Conservation (phyloP, 2,329 filamentous ascomycete genomes). For the Neonectria ditissima region DNA sequence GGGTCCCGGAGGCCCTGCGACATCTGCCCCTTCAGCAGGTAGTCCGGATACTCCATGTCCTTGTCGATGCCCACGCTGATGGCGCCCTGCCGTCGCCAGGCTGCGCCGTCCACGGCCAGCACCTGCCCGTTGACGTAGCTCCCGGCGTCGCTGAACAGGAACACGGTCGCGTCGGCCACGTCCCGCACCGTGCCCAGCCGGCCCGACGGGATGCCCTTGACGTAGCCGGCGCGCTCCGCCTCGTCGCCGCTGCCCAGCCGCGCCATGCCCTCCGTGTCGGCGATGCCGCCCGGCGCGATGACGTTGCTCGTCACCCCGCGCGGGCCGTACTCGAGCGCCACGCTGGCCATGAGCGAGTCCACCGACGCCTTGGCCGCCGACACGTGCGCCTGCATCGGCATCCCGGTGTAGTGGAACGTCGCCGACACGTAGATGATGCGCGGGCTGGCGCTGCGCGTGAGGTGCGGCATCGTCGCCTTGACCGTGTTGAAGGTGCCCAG, state of each 20-base stretch:
- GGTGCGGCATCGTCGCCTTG: slow-evolving; percentile 88
- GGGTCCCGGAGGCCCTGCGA: slow-evolving; percentile 50
- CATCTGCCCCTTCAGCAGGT: slow-evolving; percentile 51
- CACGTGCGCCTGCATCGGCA: slow-evolving; percentile 90
- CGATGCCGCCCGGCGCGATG: slow-evolving; percentile 88
- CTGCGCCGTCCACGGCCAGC: slow-evolving; percentile 77
- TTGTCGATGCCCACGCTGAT: slow-evolving; percentile 60
- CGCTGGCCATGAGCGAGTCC: slow-evolving; percentile 82
- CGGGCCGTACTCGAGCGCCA: slow-evolving; percentile 91
- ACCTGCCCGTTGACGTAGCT: slow-evolving; percentile 88
- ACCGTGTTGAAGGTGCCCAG: slow-evolving; percentile 94
- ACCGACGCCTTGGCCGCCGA: slow-evolving; percentile 91
- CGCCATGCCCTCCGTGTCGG: slow-evolving; percentile 83
- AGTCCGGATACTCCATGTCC: slow-evolving; percentile 66
- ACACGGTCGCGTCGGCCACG: slow-evolving; percentile 93
- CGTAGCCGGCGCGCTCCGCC: slow-evolving; percentile 49
- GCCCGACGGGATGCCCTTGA: slow-evolving; percentile 74
- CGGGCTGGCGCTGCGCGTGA: slow-evolving; percentile 80
- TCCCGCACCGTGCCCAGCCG: slow-evolving; percentile 85
- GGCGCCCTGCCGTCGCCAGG: slow-evolving; percentile 65
- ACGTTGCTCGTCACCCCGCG: slow-evolving; percentile 88
- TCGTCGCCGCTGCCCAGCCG: slow-evolving; percentile 62
- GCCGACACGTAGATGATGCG: slow-evolving; percentile 92
- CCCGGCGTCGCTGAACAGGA: slow-evolving; percentile 85
- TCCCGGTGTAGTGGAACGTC: slow-evolving; percentile 89